A percentile compares a stretch with the other conserved stretches of the same genome.
Evolutionary conservation across 768 basidiomycete species (phyloP).

Genomic region (Lactarius hatsudake): DNA sequence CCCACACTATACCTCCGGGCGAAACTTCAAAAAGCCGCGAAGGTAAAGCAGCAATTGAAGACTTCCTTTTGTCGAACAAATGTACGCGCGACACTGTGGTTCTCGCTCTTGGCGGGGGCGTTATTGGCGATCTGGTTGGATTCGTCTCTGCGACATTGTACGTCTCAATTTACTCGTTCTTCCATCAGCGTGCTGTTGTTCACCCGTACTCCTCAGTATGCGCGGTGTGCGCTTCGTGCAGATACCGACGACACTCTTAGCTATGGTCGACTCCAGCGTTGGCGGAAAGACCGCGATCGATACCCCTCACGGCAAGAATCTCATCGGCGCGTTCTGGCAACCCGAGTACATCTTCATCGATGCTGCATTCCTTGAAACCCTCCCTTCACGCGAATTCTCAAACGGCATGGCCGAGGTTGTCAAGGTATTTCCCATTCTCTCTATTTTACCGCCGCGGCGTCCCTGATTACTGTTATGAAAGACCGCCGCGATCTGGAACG

Average conservation of each 20-base stretch:
- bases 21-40: constrained; percentile 90
- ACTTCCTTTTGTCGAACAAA: constrained; percentile 81
- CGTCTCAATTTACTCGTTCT: constrained; percentile 35
- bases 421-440: constrained; percentile 57
- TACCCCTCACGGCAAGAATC: constrained; percentile 96
- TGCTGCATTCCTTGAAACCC: constrained; percentile 90
- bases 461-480: constrained; percentile 33
- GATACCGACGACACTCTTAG: constrained; percentile 93
- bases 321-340: constrained; percentile 98
- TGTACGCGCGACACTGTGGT: constrained; percentile 94
- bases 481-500: constrained; percentile 99
- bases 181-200: background rate
- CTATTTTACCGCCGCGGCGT: background rate
- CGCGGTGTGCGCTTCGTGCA: constrained; percentile 94
- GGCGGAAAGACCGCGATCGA: constrained; percentile 99
- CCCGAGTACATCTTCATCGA: constrained; percentile 98
- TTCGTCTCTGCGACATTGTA: constrained; percentile 97
- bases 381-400: constrained; percentile 90
- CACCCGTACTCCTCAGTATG: constrained; percentile 59
- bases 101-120: constrained; percentile 92
- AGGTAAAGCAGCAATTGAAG: constrained; percentile 91
- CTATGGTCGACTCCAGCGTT: constrained; percentile 98
- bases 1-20: constrained; percentile 80
- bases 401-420: constrained; percentile 99
- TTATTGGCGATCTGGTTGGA: constrained; percentile 94